These are phyloP conservation scores for Trichoderma sp. DNA, from an alignment of 2,329 filamentous ascomycete species.

Conservation along the genomic window DNA sequence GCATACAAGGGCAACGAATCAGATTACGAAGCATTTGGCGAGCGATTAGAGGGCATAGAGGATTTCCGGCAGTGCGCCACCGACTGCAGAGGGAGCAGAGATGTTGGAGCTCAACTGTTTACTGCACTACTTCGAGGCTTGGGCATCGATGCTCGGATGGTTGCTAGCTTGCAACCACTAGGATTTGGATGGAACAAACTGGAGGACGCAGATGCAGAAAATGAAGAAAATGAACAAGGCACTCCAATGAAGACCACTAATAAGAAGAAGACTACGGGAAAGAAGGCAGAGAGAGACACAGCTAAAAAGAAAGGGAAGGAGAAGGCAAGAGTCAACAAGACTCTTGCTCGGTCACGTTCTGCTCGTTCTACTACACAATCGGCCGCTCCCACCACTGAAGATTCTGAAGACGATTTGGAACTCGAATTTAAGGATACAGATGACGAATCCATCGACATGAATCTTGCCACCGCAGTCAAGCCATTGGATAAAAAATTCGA, in stretches of 20 bases:
- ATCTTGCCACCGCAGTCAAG: slow-evolving; percentile 40
- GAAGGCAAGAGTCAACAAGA: background rate
- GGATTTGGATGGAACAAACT: slow-evolving; percentile 89
- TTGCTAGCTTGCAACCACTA: slow-evolving; percentile 79
- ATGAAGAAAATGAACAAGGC: slow-evolving; percentile 24
- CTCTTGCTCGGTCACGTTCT: slow-evolving; percentile 13
- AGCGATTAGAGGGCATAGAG: slow-evolving; percentile 64
- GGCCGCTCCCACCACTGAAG: slow-evolving; percentile 29
- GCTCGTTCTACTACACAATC: slow-evolving; percentile 15
- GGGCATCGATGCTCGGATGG: slow-evolving; percentile 77
- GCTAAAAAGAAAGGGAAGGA: slow-evolving; percentile 24
- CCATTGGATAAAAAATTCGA: slow-evolving; percentile 57
- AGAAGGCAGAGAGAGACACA: slow-evolving; percentile 23
- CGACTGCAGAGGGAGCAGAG: slow-evolving; percentile 74
- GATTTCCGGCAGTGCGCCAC: slow-evolving; percentile 69
- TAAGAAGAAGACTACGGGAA: slow-evolving; percentile 17
- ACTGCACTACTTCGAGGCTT: slow-evolving; percentile 78
- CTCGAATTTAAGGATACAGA: slow-evolving; percentile 49
- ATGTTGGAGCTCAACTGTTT: slow-evolving; percentile 86
- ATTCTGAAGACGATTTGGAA: slow-evolving; percentile 49
- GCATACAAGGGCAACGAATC: slow-evolving; percentile 65
- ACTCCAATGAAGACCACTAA: slow-evolving; percentile 11
- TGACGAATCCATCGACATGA: slow-evolving; percentile 58
- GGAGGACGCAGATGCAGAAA: slow-evolving; percentile 68
- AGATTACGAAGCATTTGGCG: slow-evolving; percentile 70